Evolutionary conservation across 2,329 filamentous ascomycete species (phyloP).

Genomic region (Pseudovirgaria hyperparasitica): DNA sequence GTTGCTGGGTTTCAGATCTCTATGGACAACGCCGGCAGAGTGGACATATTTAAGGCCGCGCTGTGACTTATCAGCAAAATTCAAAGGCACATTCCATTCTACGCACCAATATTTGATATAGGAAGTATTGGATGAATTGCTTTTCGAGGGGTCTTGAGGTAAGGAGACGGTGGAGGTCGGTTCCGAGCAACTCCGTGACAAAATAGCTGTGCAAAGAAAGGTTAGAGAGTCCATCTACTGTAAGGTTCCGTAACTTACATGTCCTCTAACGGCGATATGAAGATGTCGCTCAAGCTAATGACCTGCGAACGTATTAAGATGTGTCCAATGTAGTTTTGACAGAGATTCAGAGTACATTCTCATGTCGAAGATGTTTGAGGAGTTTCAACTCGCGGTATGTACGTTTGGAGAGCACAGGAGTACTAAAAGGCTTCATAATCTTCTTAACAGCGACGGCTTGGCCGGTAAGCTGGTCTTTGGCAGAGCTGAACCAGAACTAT

Average conservation of each 20-base stretch:
- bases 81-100: constrained; percentile 2
- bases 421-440: constrained; percentile 99
- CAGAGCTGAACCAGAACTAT: constrained; percentile 57
- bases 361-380: constrained; percentile 89
- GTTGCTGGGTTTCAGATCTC: constrained; percentile 96
- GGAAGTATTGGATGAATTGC: constrained; percentile 99
- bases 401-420: constrained; percentile 92
- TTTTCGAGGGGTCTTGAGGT: constrained; percentile 95
- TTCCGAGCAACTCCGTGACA: constrained; percentile 93
- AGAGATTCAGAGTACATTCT: constrained; percentile 55
- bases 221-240: too few relatives aligned
- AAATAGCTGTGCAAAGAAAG: constrained; percentile 76
- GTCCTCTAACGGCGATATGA: constrained; percentile 96
- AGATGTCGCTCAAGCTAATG: constrained; percentile 97
- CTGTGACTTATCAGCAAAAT: constrained; percentile 35
- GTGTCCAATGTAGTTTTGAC: constrained; percentile 1
- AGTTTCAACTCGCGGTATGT: constrained; percentile 97
- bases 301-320: constrained; percentile 46
- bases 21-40: constrained; percentile 93
- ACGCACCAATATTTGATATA: constrained; percentile 94
- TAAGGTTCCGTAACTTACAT: constrained; percentile 72
- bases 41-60: constrained; percentile 98
- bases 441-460: constrained; percentile 99
- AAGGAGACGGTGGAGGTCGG: constrained; percentile 87
- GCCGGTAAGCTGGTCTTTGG: constrained; percentile 91